Percentiles rank a stretch among this genome's conserved stretches.
These are phyloP conservation scores for Trichopus zeylanicus DNA, from an alignment of 116 monocot species.

Conservation along the genomic window DNA sequence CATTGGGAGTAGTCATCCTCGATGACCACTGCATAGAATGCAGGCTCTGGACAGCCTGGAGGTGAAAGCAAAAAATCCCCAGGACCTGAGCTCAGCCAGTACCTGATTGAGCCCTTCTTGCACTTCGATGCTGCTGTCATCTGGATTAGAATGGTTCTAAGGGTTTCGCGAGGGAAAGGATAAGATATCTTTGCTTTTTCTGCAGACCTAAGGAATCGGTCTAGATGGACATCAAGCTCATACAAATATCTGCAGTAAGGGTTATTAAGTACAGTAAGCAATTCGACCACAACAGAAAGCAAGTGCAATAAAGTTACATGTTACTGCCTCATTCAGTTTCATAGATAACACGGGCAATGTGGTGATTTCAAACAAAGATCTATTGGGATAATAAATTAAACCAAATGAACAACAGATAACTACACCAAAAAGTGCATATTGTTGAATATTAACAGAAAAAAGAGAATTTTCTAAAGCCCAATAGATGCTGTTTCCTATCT, in stretches of 20 bases:
- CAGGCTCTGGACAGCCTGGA: constrained; percentile 27
- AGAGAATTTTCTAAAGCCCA: too few species aligned
- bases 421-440: too few species aligned
- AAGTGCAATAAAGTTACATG: too few species aligned
- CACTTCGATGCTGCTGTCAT: constrained; percentile 51
- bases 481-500: too few species aligned
- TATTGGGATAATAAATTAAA: too few species aligned
- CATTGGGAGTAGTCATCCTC: constrained; percentile 30
- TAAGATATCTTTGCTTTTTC: constrained; percentile 44
- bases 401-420: too few species aligned
- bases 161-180: constrained; percentile 45
- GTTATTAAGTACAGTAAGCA: neutral
- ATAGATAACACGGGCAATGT: too few species aligned
- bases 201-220: constrained; percentile 58
- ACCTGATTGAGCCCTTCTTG: constrained; percentile 55
- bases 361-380: too few species aligned
- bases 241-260: constrained; percentile 7
- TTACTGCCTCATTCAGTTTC: too few species aligned
- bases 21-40: constrained; percentile 74
- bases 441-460: too few species aligned
- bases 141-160: constrained; percentile 44
- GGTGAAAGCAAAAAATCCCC: constrained; percentile 73
- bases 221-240: constrained; percentile 54
- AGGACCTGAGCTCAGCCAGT: constrained; percentile 78
- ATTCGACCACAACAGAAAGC: neutral